phyloP scores from a whole-genome alignment of 305 asterid species.

The Solanum aculeatissimum region DNA sequence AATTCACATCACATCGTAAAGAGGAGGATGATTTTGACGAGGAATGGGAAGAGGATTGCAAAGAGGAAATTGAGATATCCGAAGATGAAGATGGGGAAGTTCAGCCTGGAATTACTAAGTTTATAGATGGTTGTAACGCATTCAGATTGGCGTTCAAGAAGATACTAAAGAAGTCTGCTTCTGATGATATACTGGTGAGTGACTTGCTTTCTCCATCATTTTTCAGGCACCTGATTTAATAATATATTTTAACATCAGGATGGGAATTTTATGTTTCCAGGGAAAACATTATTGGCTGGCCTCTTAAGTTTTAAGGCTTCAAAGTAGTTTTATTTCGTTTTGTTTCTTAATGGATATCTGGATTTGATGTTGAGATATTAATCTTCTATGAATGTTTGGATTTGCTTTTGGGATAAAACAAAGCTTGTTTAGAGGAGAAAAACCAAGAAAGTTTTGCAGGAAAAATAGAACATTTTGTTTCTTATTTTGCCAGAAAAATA shows the following conservation, averaged over 20 bases:
- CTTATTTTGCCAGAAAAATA: not conserved
- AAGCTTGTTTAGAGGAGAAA: not conserved
- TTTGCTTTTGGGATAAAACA: not conserved
- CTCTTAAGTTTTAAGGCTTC: not conserved
- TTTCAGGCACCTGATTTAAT: not conserved
- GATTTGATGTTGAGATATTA: not conserved
- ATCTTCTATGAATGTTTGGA: not conserved
- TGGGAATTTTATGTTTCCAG: not conserved
- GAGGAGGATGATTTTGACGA: constrained; percentile 4
- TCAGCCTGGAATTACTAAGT: constrained; percentile 64
- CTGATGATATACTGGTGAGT: constrained; percentile 58
- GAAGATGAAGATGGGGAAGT: constrained; percentile 64
- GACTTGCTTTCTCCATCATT: not conserved
- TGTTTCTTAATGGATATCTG: not conserved
- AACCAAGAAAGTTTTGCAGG: not conserved
- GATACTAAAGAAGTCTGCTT: constrained; percentile 43
- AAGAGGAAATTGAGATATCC: constrained; percentile 28
- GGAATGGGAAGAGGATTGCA: not conserved
- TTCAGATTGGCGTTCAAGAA: constrained; percentile 72
- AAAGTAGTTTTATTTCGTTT: not conserved
- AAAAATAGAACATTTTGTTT: not conserved
- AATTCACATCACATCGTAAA: not conserved
- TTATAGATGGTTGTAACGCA: constrained; percentile 59
- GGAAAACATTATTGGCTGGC: not conserved
- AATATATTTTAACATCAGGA: not conserved